These are phyloP conservation scores for Mycena kentingensis DNA, from an alignment of 768 basidiomycete species.

Conservation along the genomic window DNA sequence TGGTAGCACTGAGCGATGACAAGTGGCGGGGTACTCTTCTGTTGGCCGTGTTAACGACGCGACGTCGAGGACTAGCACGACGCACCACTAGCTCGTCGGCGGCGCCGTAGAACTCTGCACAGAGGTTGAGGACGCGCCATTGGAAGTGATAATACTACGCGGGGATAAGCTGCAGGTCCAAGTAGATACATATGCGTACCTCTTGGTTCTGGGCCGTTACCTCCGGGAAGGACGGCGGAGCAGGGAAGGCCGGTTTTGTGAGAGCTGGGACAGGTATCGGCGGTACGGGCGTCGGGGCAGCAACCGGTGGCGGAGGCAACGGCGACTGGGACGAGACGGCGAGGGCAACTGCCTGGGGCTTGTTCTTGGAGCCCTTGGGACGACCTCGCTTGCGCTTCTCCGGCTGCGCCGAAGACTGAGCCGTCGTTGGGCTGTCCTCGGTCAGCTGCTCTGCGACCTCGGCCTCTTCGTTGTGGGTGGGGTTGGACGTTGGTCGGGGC, in stretches of 20 bases:
- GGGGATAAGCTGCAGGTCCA: background rate
- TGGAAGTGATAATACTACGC: constrained; percentile 75
- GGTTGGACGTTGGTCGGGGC: no score
- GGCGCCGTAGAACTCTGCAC: constrained; percentile 83
- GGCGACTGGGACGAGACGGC: background rate
- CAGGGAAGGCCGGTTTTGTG: constrained; percentile 15
- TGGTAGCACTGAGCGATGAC: constrained; percentile 83
- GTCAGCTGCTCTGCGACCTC: constrained; percentile 35
- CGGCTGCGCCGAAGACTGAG: no score
- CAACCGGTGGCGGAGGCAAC: background rate
- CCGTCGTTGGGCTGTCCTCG: no score
- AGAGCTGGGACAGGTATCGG: constrained; percentile 22
- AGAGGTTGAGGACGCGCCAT: constrained; percentile 80
- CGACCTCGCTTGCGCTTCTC: constrained; percentile 74
- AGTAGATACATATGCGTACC: background rate
- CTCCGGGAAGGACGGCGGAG: constrained; percentile 36
- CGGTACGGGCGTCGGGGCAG: constrained; percentile 8
- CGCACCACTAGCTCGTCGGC: constrained; percentile 83
- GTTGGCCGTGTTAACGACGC: constrained; percentile 13
- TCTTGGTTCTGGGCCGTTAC: constrained; percentile 68
- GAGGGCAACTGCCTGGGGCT: no score
- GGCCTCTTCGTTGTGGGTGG: no score
- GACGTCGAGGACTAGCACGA: constrained; percentile 23
- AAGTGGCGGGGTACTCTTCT: constrained; percentile 65
- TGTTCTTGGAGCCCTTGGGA: constrained; percentile 78